Percentiles rank a stretch among this genome's conserved stretches.
phyloP scores from a whole-genome alignment of 805 yeast genomes.

The Naumovozyma baii region DNA sequence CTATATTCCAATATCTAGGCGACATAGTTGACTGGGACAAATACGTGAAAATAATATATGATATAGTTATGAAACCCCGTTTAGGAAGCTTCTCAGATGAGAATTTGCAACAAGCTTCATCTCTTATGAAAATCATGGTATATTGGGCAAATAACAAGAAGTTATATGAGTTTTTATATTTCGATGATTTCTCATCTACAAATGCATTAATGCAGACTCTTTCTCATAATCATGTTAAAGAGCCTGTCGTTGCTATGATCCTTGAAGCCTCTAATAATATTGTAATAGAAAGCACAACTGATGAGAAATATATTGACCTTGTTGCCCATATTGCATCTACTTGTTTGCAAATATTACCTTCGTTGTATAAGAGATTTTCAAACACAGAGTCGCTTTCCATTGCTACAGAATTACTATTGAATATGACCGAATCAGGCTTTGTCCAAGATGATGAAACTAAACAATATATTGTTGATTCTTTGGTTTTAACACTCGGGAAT shows the following conservation, averaged over 20 bases:
- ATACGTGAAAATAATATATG: slow-evolving; percentile 42
- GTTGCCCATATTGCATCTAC: slow-evolving; percentile 50
- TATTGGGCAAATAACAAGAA: slow-evolving; percentile 43
- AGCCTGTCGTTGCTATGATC: slow-evolving; percentile 47
- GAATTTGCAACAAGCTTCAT: slow-evolving; percentile 75
- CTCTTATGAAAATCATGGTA: slow-evolving; percentile 56
- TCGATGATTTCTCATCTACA: slow-evolving; percentile 47
- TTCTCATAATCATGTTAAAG: slow-evolving; percentile 50
- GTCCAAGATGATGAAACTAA: slow-evolving; percentile 48
- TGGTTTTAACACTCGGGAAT: slow-evolving; percentile 46
- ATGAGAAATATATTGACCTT: slow-evolving; percentile 39
- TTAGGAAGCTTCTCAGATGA: slow-evolving; percentile 59
- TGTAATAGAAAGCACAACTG: slow-evolving; percentile 33
- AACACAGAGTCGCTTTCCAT: slow-evolving; percentile 40
- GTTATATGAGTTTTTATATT: slow-evolving; percentile 42
- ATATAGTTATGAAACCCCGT: slow-evolving; percentile 51
- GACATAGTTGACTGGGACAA: slow-evolving; percentile 46
- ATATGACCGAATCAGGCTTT: slow-evolving; percentile 48
- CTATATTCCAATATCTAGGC: slow-evolving; percentile 46
- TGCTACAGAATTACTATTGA: slow-evolving; percentile 41
- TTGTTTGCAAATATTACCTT: slow-evolving; percentile 43
- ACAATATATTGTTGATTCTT: slow-evolving; percentile 43
- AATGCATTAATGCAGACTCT: slow-evolving; percentile 48
- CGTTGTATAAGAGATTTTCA: slow-evolving; percentile 33
- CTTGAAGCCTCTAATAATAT: slow-evolving; percentile 45